phyloP scores from a whole-genome alignment of 768 basidiomycete genomes.

The Scleroderma citrinum region DNA sequence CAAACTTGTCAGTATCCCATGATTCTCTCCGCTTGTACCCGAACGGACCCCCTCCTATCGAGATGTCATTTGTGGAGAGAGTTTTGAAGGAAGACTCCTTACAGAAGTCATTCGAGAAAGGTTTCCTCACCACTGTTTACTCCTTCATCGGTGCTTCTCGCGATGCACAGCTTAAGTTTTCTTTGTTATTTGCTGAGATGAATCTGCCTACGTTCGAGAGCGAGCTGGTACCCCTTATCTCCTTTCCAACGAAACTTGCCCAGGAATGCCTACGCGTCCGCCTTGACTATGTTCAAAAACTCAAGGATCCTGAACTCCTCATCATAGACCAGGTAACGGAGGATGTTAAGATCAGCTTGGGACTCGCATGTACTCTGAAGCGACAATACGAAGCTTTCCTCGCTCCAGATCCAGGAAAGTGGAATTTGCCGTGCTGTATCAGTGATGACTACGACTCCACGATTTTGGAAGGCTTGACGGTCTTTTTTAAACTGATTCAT shows the following conservation, averaged over 20 bases:
- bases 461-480: constrained; percentile 77
- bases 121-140: constrained; percentile 82
- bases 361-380: constrained; percentile 91
- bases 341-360: constrained; percentile 86
- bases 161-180: constrained; percentile 77
- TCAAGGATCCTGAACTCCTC: constrained; percentile 82
- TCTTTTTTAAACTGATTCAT: constrained; percentile 91
- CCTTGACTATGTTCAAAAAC: constrained; percentile 81
- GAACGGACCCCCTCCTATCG: constrained; percentile 41
- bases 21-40: constrained; percentile 22
- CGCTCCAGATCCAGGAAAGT: constrained; percentile 80
- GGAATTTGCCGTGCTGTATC: constrained; percentile 86
- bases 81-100: constrained; percentile 95
- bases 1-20: constrained; percentile 47
- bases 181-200: constrained; percentile 74
- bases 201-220: constrained; percentile 87
- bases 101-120: constrained; percentile 89
- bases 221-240: constrained; percentile 85
- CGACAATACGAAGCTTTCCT: constrained; percentile 91
- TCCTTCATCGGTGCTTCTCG: constrained; percentile 81
- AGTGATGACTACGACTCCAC: constrained; percentile 86
- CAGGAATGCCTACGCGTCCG: constrained; percentile 88
- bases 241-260: constrained; percentile 94
- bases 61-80: constrained; percentile 87
- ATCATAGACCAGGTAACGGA: constrained; percentile 94